Conservation (phyloP, 345 rosid species). For the Conringia planisiliqua region DNA sequence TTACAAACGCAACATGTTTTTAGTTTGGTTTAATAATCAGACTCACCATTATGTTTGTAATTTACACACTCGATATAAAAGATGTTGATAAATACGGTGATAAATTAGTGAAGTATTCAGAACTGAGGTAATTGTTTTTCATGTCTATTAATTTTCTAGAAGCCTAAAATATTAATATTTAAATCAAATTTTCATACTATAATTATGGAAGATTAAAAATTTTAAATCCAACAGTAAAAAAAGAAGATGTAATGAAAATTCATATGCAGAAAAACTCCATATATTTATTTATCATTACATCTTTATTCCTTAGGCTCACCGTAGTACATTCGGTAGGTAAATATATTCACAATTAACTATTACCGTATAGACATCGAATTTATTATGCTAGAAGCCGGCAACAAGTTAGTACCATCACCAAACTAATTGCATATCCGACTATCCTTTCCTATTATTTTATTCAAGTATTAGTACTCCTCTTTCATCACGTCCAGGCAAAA, state of each 20-base stretch:
- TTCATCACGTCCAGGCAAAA: slow-evolving; percentile 24
- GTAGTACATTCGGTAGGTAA: background rate
- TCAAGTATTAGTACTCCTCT: slow-evolving; percentile 13
- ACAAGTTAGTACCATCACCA: background rate
- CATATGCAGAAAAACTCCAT: background rate
- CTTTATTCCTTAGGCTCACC: background rate
- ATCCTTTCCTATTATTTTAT: slow-evolving; percentile 7
- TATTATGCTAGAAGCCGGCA: slow-evolving; percentile 14
- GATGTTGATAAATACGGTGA: background rate
- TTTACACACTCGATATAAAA: background rate
- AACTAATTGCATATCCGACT: slow-evolving; percentile 8
- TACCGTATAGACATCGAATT: slow-evolving; percentile 12
- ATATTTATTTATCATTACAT: background rate
- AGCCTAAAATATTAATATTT: background rate
- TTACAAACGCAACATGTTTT: background rate
- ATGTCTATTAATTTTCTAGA: background rate
- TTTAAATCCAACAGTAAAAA: background rate
- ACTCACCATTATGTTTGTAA: background rate
- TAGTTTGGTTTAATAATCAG: background rate
- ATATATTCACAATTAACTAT: slow-evolving; percentile 23
- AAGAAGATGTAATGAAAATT: background rate
- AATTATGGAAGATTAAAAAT: background rate
- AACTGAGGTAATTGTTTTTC: background rate
- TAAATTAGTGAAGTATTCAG: background rate
- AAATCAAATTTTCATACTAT: background rate